Percentiles rank a stretch among this genome's conserved stretches.
These are phyloP conservation scores for Exserohilum rostratum DNA, from an alignment of 2,329 filamentous ascomycete species.

Conservation along the genomic window DNA sequence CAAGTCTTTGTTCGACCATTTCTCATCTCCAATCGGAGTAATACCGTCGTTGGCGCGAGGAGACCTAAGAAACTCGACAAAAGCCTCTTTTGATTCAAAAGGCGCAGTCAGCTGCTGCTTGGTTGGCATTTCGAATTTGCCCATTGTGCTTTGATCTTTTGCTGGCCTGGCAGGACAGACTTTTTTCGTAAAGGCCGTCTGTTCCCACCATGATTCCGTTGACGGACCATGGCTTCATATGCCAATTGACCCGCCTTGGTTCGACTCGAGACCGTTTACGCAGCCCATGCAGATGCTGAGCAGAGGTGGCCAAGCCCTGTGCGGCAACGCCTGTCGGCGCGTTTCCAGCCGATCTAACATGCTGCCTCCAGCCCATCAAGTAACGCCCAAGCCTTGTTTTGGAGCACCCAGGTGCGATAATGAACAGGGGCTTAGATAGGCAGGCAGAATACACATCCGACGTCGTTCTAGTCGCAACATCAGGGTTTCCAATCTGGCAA, in stretches of 20 bases:
- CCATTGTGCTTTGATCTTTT: conserved; percentile 3
- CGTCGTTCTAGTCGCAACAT: conserved; percentile 1
- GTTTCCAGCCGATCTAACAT: conserved; percentile 16
- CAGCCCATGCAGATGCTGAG: conserved; percentile 9
- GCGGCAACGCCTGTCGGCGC: conserved; percentile 1
- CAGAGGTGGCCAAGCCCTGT: not conserved
- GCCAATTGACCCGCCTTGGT: not conserved
- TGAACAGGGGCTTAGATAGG: conserved; percentile 11
- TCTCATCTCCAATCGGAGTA: conserved; percentile 20
- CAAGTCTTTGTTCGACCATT: conserved; percentile 35
- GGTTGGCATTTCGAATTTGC: conserved; percentile 11
- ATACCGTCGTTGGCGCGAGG: conserved; percentile 22
- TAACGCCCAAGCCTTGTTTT: not conserved
- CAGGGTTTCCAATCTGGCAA: not conserved
- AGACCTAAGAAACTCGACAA: conserved; percentile 23
- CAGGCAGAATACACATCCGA: not conserved
- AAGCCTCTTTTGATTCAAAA: conserved; percentile 28
- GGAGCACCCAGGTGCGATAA: not conserved
- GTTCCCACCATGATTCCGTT: not conserved
- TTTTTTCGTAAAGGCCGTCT: not conserved
- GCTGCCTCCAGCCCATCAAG: conserved; percentile 1
- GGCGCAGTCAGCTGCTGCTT: conserved; percentile 9
- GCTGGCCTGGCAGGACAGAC: not conserved
- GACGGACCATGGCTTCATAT: conserved; percentile 10
- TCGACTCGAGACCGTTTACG: conserved; percentile 8